These are phyloP conservation scores for Ziziphus jujuba DNA, from an alignment of 306 rosid genomes.

Conservation along the genomic window DNA sequence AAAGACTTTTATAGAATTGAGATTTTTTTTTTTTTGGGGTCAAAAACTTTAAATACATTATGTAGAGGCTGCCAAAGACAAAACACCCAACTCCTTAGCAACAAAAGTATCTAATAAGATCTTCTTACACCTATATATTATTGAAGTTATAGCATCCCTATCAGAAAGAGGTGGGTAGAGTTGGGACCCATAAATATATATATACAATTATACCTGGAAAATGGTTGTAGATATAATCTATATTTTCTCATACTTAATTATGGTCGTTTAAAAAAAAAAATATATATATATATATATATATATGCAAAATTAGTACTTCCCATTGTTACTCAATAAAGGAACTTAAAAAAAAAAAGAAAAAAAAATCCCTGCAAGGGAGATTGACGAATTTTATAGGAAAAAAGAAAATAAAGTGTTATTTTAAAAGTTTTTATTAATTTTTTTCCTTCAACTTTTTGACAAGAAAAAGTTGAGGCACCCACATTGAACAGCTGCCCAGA, in stretches of 20 bases:
- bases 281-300: too few species aligned
- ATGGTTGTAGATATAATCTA: background rate
- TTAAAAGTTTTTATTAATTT: background rate
- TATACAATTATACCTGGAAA: background rate
- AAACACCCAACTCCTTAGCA: conserved; percentile 7
- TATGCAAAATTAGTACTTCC: too few species aligned
- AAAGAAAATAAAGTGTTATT: background rate
- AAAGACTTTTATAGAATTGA: background rate
- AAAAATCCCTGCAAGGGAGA: too few species aligned
- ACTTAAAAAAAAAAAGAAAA: too few species aligned
- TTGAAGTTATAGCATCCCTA: conserved; percentile 12
- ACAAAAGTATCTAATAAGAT: conserved; percentile 12
- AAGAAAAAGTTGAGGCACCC: conserved; percentile 13
- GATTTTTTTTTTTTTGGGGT: background rate
- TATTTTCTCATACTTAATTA: background rate
- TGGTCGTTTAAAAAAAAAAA: too few species aligned
- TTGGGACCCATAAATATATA: conserved; percentile 10
- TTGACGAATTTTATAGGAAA: too few species aligned
- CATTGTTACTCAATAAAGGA: too few species aligned
- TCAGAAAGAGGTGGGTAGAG: conserved; percentile 27
- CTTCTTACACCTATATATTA: background rate
- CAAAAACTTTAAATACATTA: background rate
- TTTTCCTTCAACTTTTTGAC: conserved; percentile 16
- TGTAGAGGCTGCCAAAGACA: background rate
- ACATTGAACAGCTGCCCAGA: conserved; percentile 17